phyloP scores from a whole-genome alignment of 768 basidiomycete species.

The Chalciporus piperatus region DNA sequence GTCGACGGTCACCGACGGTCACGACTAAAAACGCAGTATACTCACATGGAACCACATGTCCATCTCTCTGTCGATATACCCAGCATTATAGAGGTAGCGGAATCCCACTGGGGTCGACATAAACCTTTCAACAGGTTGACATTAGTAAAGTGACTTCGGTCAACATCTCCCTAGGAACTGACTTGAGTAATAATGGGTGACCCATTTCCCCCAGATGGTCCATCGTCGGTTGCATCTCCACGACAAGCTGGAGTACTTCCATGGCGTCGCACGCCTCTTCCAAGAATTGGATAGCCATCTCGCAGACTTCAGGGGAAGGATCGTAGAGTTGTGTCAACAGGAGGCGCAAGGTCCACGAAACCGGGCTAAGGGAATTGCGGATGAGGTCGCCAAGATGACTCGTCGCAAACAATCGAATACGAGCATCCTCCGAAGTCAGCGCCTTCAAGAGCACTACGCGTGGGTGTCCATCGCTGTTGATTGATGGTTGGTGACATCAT shows the following conservation, averaged over 20 bases:
- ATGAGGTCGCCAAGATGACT: slow-evolving; percentile 82
- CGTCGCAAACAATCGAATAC: slow-evolving; percentile 86
- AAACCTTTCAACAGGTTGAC: slow-evolving; percentile 52
- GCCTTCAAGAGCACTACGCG: slow-evolving; percentile 93
- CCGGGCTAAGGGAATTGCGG: slow-evolving; percentile 55
- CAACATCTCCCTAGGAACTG: slow-evolving; percentile 20
- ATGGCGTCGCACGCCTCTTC: slow-evolving; percentile 87
- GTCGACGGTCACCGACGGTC: not conserved
- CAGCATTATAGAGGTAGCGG: slow-evolving; percentile 84
- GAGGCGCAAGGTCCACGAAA: slow-evolving; percentile 86
- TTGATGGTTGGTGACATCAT: slow-evolving; percentile 1
- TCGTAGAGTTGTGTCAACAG: slow-evolving; percentile 97
- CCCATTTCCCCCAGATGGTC: slow-evolving; percentile 95
- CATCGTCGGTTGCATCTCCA: slow-evolving; percentile 91
- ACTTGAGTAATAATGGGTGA: slow-evolving; percentile 86
- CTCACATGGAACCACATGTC: slow-evolving; percentile 94
- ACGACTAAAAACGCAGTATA: not conserved
- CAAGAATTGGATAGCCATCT: slow-evolving; percentile 84
- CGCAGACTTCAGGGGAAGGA: slow-evolving; percentile 84
- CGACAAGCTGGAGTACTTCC: slow-evolving; percentile 83
- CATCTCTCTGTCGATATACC: slow-evolving; percentile 93
- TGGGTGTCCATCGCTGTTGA: slow-evolving; percentile 83
- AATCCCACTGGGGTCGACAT: slow-evolving; percentile 94
- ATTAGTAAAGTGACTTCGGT: slow-evolving; percentile 1
- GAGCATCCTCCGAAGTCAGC: slow-evolving; percentile 89